Evolutionary conservation across 768 basidiomycete species (phyloP).

Genomic region (Lepiota venenata): DNA sequence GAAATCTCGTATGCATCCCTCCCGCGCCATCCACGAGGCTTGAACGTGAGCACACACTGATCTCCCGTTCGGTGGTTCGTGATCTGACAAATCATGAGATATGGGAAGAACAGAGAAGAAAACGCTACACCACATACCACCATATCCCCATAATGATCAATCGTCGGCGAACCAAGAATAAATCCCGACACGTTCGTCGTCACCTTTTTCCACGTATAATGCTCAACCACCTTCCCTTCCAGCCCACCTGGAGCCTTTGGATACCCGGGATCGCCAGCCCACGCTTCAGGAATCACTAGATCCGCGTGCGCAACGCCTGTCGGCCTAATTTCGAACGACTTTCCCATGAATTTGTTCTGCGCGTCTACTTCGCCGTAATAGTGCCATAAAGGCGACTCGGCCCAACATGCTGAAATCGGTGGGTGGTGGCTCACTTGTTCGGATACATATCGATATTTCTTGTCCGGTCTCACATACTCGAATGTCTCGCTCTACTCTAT

Average conservation of each 20-base stretch:
- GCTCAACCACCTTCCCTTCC: conserved; percentile 69
- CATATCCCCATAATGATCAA: conserved; percentile 96
- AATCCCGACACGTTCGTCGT: conserved; percentile 91
- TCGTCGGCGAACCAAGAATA: conserved; percentile 83
- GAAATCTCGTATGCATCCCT: conserved; percentile 92
- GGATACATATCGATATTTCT: conserved; percentile 87
- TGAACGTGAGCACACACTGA: conserved; percentile 87
- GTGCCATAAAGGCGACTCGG: conserved; percentile 84
- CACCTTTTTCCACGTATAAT: conserved; percentile 96
- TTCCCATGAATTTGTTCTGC: conserved; percentile 95
- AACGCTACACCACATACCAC: conserved; percentile 57
- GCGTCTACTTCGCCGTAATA: conserved; percentile 97
- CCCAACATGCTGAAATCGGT: conserved; percentile 94
- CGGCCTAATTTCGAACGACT: conserved; percentile 93
- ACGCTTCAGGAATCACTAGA: conserved; percentile 59
- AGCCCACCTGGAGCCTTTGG: conserved; percentile 47
- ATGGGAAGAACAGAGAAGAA: neutral
- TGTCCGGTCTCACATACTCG: conserved; percentile 86
- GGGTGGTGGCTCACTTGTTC: conserved; percentile 99
- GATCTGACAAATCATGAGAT: conserved; percentile 36
- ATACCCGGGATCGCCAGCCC: conserved; percentile 48
- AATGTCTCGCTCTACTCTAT: conserved; percentile 79
- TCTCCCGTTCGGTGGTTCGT: conserved; percentile 92
- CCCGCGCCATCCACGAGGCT: conserved; percentile 93
- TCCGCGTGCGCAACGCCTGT: conserved; percentile 94